These are phyloP conservation scores for Plasmodium gonderi DNA, from an alignment of 169 alveolate genomes.

Conservation along the genomic window DNA sequence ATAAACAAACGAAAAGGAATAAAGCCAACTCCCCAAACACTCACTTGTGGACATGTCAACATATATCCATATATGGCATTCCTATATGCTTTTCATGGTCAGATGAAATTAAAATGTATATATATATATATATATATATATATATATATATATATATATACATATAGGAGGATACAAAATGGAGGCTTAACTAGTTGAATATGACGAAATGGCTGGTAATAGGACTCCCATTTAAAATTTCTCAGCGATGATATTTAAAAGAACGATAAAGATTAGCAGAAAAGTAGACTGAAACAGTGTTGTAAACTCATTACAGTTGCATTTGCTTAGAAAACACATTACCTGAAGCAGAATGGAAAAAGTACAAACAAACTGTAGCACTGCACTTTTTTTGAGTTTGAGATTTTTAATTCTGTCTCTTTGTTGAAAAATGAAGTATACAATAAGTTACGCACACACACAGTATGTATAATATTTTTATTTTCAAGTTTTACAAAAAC, in stretches of 20 bases:
- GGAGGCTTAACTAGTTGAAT: no score
- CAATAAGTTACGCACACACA: background rate
- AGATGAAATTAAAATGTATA: background rate
- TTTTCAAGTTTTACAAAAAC: background rate
- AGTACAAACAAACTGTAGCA: no score
- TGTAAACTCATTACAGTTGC: background rate
- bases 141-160: no score
- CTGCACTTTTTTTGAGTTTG: background rate
- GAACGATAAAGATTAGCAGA: background rate
- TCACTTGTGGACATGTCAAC: no score
- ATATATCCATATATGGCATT: no score
- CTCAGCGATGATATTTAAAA: background rate
- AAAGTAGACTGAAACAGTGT: background rate
- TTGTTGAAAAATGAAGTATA: background rate
- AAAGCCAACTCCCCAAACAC: no score
- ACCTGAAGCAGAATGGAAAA: background rate
- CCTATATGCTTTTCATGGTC: no score
- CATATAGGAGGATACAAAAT: no score
- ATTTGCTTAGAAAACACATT: background rate
- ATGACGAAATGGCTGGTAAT: background rate
- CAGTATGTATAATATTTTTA: background rate
- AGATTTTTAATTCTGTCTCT: background rate
- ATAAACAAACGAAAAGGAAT: no score
- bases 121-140: no score
- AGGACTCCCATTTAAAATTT: background rate